Base-by-base conservation (phyloP, 177 flowering plant genomes). In the Tripterygium wilfordii region DNA sequence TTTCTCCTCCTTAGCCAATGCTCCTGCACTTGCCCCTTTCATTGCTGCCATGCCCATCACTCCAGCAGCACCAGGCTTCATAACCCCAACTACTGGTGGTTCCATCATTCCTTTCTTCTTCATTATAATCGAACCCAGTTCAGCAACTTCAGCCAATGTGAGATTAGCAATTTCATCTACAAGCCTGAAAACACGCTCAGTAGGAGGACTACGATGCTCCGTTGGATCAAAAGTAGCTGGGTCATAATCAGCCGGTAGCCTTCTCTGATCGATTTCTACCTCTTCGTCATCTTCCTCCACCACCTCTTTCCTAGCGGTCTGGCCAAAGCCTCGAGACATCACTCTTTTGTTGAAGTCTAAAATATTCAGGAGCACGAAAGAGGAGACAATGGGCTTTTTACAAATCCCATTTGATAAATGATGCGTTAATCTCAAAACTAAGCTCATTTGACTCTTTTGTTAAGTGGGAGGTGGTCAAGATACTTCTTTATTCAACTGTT, bases 171-270 rank as follows among this genome's bases (percentile, higher is more conserved):
- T 55, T 48, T 82, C 85, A 52, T 82, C 88, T 2, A 79, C 88
- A 8, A 82, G 79, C 69, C 76, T 60, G 54, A 74, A 77, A 5
- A 82, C 88, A 14, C 88, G 68, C 5, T 63, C 79, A 0, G 80
- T 63, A 5, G 88, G 88, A 32, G 88, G 88, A 49, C 83, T 77
- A 2, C 85, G 80, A 49, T 79, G 85, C 37, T 71, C 72, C 0
- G 81, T 68, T 10, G 85, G 85, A 65, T 82, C 85, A 45, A 79
- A 82, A 29, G 57, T 79, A 9, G 76, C 59, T 3, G 85, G 83
- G 39, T 82, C 83, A 39, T 79, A 76, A 67, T 82, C 85, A 31
- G 88, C 63, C 6, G 88, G 88, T n/a, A 79, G 88, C 57, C 70
- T 66, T 52, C 85, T 70, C 36, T 67, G 88, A 52, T 82, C 88